phyloP scores from a whole-genome alignment of 2,329 filamentous ascomycete species.

The Emergomyces africanus region DNA sequence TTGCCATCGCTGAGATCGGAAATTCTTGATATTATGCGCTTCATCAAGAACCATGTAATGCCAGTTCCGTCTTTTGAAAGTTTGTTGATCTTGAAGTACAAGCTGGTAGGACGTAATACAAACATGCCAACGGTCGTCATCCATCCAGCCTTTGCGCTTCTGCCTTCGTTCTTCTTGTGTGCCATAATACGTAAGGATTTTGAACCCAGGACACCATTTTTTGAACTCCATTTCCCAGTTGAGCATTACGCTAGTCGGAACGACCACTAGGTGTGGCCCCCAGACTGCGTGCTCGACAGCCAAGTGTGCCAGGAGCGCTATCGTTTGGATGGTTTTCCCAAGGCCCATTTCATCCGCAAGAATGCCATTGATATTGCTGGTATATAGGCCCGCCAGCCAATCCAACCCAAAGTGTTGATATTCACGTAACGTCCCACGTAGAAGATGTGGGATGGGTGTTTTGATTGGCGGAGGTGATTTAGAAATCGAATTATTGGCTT shows the following conservation, averaged over 20 bases:
- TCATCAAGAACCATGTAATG: conserved; percentile 98
- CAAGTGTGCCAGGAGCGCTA: conserved; percentile 81
- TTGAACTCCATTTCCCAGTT: conserved; percentile 99
- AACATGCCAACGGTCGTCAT: conserved; percentile 90
- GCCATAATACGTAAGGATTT: conserved; percentile 94
- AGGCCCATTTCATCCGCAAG: conserved; percentile 97
- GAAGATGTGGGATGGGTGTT: conserved; percentile 65
- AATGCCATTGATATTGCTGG: conserved; percentile 88
- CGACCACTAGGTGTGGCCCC: conserved; percentile 92
- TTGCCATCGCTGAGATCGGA: conserved; percentile 95
- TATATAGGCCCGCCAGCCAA: conserved; percentile 89
- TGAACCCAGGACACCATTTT: conserved; percentile 94
- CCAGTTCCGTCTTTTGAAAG: conserved; percentile 87
- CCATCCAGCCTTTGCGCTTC: conserved; percentile 87
- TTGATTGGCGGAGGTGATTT: conserved; percentile 35
- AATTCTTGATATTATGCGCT: conserved; percentile 99
- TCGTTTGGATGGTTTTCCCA: conserved; percentile 97
- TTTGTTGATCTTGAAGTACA: conserved; percentile 83
- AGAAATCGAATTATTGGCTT: conserved; percentile 21
- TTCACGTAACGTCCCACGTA: conserved; percentile 80
- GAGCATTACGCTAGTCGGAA: conserved; percentile 95
- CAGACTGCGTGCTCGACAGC: conserved; percentile 83
- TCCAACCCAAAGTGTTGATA: conserved; percentile 97
- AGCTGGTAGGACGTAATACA: conserved; percentile 97
- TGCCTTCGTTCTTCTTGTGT: conserved; percentile 81